Conservation (phyloP, 352 stramenopile genomes). For the Globisporangium iwayamae region DNA sequence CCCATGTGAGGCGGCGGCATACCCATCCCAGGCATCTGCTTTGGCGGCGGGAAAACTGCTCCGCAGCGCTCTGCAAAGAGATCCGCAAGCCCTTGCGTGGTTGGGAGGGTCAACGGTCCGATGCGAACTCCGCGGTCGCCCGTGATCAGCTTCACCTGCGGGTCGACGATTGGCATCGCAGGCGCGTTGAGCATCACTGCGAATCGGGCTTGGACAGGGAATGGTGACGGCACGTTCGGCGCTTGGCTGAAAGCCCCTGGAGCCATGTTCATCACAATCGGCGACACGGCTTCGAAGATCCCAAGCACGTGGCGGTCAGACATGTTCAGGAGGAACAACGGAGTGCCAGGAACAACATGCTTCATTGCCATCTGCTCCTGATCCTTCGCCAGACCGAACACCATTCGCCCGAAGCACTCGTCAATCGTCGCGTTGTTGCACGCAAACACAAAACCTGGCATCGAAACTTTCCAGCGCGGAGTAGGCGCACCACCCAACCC, state of each 20-base stretch:
- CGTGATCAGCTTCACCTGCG: conserved; percentile 66
- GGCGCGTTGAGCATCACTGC: conserved; percentile 65
- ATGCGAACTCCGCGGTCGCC: conserved; percentile 56
- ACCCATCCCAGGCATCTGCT: conserved; percentile 16
- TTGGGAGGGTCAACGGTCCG: conserved; percentile 53
- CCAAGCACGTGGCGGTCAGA: conserved; percentile 81
- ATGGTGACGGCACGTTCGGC: conserved; percentile 49
- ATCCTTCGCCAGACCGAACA: conserved; percentile 76
- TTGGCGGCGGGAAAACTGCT: conserved; percentile 39
- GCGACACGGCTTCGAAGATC: conserved; percentile 81
- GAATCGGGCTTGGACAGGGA: conserved; percentile 79
- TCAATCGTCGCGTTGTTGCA: conserved; percentile 82
- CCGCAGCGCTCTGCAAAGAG: conserved; percentile 69
- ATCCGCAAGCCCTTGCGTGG: conserved; percentile 70
- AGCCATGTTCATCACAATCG: conserved; percentile 71
- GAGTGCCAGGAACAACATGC: conserved; percentile 66
- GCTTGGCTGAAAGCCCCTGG: conserved; percentile 68
- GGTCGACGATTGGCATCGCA: conserved; percentile 61
- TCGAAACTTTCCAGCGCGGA: conserved; percentile 39
- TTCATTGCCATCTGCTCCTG: conserved; percentile 60
- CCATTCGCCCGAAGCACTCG: conserved; percentile 83
- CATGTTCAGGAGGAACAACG: conserved; percentile 85
- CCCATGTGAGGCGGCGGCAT: conserved; percentile 22
- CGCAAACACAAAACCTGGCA: conserved; percentile 79
- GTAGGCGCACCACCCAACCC: conserved; percentile 29